These are phyloP conservation scores for Talaromyces adpressus DNA, from an alignment of 495 filamentous ascomycete genomes.

Conservation along the genomic window DNA sequence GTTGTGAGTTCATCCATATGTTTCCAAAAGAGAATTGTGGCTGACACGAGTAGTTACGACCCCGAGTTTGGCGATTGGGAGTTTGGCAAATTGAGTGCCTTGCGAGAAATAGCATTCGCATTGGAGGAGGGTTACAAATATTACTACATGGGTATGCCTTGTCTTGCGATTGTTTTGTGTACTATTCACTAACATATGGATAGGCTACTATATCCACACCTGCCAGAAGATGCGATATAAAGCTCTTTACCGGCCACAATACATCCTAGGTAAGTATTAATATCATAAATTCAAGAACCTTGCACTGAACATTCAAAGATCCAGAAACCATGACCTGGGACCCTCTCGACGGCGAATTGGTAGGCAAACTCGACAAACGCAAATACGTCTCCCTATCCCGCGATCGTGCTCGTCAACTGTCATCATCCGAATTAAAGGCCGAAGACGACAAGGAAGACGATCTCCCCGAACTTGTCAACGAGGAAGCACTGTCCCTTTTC, in stretches of 20 bases:
- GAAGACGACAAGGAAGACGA: conserved; percentile 14
- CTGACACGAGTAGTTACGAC: conserved; percentile 51
- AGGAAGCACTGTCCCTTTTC: conserved; percentile 54
- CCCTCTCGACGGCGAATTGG: conserved; percentile 58
- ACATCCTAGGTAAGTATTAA: conserved; percentile 54
- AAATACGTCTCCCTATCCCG: conserved; percentile 63
- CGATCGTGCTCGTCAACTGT: conserved; percentile 23
- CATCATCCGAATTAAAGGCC: neutral
- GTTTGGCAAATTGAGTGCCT: conserved; percentile 82
- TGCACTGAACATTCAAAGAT: conserved; percentile 35
- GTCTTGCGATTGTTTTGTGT: neutral
- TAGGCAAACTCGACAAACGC: conserved; percentile 53
- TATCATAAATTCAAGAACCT: neutral
- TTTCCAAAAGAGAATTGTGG: neutral
- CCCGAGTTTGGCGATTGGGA: conserved; percentile 70
- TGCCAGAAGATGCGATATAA: conserved; percentile 88
- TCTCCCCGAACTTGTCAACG: conserved; percentile 27
- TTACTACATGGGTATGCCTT: conserved; percentile 66
- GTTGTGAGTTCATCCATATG: conserved; percentile 42
- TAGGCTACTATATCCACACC: conserved; percentile 64
- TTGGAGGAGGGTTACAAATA: conserved; percentile 65
- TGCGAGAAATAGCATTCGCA: conserved; percentile 77
- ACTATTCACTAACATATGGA: conserved; percentile 3
- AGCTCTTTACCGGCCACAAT: conserved; percentile 74
- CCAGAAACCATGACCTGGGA: conserved; percentile 73